Evolutionary conservation across 2,329 filamentous ascomycete species (phyloP), one percentile per base, ranked within the genome.

Genomic region (Volutella citrinella): DNA sequence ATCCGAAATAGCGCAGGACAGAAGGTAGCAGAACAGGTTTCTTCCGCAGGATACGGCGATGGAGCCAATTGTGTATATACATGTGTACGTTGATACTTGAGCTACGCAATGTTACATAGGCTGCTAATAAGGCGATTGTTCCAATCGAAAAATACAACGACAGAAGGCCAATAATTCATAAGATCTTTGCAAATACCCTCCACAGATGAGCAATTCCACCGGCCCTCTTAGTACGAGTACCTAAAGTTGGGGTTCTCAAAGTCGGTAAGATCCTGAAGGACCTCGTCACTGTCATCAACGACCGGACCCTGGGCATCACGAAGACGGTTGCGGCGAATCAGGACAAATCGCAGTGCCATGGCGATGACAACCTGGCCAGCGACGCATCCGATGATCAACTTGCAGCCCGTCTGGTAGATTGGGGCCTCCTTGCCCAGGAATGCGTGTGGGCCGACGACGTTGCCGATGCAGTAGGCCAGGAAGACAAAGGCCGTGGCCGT

Each of bases 381-480:
- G 10, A 38, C 42, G 30, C 50, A 53, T 6, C 49, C 50, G 7
- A 53, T 48, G 14, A 53, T 52, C 17, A 50, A 33, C 33, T 68
- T 74, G 42, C 69, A 74, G 4, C 74, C 76, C 0, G 73, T 78
- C 23, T 63, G 55, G 30, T 78, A 78, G 4, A 64, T 56, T 1
- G 72, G 72, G 2, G 68, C 59, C 43, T 75, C 71, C 0, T 51
- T 42, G 2, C 58, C 60, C 10, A 71, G 42, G 47, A 72, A 74
- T 0, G 67, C 68, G 30, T 52, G 49, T 4, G 49, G 49, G 0
- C 49, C 49, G 24, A 52, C 44, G 20, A 52, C 51, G 36, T 52
- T 52, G 25, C 49, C 49, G 19, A 49, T 51, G 23, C 66, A 71
- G 40, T 69, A 69, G 5, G 65, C 66, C 4, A 68, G 38, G 44